Base-by-base conservation (phyloP, 2,329 filamentous ascomycete genomes). In the Penicillium sp. region DNA sequence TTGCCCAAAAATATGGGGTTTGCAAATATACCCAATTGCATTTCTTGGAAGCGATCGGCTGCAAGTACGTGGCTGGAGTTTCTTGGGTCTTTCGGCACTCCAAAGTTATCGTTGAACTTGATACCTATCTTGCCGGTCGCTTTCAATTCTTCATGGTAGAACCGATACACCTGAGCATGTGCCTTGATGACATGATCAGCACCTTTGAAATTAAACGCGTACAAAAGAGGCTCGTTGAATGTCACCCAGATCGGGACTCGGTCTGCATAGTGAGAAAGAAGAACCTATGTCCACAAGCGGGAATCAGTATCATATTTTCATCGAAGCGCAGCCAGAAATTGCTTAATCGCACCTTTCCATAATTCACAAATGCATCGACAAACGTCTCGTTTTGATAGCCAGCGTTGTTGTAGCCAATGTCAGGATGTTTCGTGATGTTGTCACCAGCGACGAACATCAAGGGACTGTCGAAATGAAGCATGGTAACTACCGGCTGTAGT, bases 71-170 rank as follows among this genome's bases (percentile, higher is more conserved):
- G 63, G 45, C 56, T 62, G 4, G 50, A 36, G 32, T 67, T 68
- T 3, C 56, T 55, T 6, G 67, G 62, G 24, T 81, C 66, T 0
- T 69, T 72, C 0, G 81, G 79, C 3, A 83, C 75, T 5, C 75
- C 81, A 51, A 83, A 82, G 59, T 82, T 82, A 61, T 78, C 71
- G 46, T 81, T 75, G 9, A 79, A 79, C 11, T 76, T 75, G 50
- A 78, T 65, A 1, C 67, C 72, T 8, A 71, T 52, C 22, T 63
- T 60, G 1, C 29, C 81, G 69, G 60, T 83, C 70, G 24, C 82
- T 66, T 67, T 80, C 68, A 57, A 69, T 63, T 8, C 48, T 5
- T 71, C 63, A 47, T 78, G 77, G 40, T 74, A 77, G 42, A 77
- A 70, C 44, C 71, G 75, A 59, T 71, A 69, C 1, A 71, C 50